Percentiles rank a stretch among this genome's conserved stretches.
Conservation (phyloP, 305 asterid species). For the Ilex paraguariensis region DNA sequence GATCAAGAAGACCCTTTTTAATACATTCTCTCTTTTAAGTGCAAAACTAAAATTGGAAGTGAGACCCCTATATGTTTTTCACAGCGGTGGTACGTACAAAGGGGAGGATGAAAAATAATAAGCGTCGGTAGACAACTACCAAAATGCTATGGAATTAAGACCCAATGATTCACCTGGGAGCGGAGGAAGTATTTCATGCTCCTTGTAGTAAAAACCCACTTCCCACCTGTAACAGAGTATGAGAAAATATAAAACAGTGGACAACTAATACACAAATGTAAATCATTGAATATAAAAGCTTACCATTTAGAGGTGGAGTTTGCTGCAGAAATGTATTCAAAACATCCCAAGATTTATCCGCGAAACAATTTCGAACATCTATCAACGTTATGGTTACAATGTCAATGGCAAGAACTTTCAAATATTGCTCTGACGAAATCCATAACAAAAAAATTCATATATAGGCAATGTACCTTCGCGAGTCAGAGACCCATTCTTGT, state of each 20-base stretch:
- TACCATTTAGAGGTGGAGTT: constrained; percentile 68
- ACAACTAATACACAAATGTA: background rate
- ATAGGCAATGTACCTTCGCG: constrained; percentile 54
- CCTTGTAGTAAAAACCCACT: constrained; percentile 78
- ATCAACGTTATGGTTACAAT: constrained; percentile 12
- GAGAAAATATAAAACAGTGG: constrained; percentile 3
- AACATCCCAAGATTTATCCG: constrained; percentile 61
- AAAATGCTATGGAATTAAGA: no score
- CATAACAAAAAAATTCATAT: background rate
- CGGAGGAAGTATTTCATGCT: constrained; percentile 76
- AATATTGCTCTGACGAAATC: constrained; percentile 3
- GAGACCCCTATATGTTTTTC: background rate
- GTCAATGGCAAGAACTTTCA: constrained; percentile 5
- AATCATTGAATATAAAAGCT: background rate
- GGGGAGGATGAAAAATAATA: background rate
- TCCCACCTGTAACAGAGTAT: constrained; percentile 45
- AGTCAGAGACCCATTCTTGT: constrained; percentile 73
- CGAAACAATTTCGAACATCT: constrained; percentile 62
- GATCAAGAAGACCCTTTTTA: no score
- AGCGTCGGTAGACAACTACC: background rate
- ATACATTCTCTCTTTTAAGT: background rate
- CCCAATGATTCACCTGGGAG: constrained; percentile 48
- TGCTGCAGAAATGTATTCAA: constrained; percentile 50
- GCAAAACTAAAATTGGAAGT: background rate
- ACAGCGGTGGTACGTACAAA: background rate